A percentile compares a stretch with the other conserved stretches of the same genome.
phyloP scores from a whole-genome alignment of 345 rosid species.

The Balakata baccata region DNA sequence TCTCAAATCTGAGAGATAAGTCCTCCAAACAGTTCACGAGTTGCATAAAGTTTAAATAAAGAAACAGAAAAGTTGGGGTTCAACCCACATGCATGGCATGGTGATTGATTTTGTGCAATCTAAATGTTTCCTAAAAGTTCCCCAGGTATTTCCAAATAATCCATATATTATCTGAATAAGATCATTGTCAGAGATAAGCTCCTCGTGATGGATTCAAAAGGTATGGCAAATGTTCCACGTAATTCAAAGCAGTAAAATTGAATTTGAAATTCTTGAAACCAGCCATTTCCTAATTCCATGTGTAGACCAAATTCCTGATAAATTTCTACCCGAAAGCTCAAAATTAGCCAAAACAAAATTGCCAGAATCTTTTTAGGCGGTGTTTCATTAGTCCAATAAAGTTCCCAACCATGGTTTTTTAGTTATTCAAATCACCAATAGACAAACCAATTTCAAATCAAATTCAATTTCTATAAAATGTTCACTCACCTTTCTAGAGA shows the following conservation, averaged over 20 bases:
- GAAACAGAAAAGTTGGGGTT: too few species aligned
- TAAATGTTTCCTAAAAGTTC: too few species aligned
- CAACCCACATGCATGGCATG: too few species aligned
- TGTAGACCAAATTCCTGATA: background rate
- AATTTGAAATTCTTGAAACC: background rate
- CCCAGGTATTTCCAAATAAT: too few species aligned
- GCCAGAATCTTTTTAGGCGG: background rate
- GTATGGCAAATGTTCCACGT: background rate
- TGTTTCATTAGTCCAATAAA: background rate
- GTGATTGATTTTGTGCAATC: too few species aligned
- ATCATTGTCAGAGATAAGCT: too few species aligned
- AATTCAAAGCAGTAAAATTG: background rate
- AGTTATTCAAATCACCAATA: background rate
- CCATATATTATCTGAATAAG: too few species aligned
- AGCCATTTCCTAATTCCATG: background rate
- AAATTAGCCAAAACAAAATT: background rate
- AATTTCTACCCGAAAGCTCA: background rate
- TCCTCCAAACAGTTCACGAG: too few species aligned
- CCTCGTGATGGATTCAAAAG: background rate
- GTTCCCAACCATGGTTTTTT: background rate
- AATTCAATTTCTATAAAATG: constrained; percentile 4
- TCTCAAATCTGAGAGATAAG: too few species aligned
- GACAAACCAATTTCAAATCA: background rate
- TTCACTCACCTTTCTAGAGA: constrained; percentile 84
- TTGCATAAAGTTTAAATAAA: too few species aligned